These are phyloP conservation scores for Plasmodium sp. DNA, from an alignment of 169 alveolate species.

Conservation along the genomic window DNA sequence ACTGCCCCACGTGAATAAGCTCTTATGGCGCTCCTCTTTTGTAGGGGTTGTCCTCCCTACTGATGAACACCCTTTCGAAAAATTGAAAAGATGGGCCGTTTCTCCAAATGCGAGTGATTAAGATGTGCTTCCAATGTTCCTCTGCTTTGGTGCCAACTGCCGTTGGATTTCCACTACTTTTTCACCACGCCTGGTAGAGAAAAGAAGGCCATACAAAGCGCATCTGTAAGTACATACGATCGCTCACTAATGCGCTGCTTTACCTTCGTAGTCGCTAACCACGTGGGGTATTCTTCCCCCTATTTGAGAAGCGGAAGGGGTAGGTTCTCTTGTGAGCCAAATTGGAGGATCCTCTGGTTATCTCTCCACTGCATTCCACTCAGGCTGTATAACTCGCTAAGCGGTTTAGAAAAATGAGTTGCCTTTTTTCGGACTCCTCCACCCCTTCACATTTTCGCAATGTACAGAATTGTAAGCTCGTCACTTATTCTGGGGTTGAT, in stretches of 20 bases:
- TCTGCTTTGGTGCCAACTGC: not conserved
- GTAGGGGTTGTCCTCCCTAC: not conserved
- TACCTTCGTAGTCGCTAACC: not conserved
- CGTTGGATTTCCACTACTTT: not conserved
- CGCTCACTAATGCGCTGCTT: not conserved
- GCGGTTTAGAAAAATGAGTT: not conserved
- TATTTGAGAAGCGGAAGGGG: not conserved
- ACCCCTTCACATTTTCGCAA: not conserved
- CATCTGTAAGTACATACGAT: not conserved
- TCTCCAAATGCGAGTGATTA: not conserved
- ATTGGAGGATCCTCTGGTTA: not conserved
- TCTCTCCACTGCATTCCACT: not conserved
- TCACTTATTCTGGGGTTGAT: not conserved
- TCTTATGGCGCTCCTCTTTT: not conserved
- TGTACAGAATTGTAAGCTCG: not conserved
- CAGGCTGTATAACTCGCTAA: not conserved
- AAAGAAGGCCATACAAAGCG: not conserved
- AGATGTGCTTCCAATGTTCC: not conserved
- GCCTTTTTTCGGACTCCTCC: not conserved
- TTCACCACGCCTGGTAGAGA: not conserved
- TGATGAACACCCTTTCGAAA: not conserved
- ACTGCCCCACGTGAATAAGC: not conserved
- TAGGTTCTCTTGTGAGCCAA: not conserved
- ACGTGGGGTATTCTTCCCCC: not conserved
- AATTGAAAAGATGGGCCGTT: not conserved